These are phyloP conservation scores for Podospora pseudocomata DNA, from an alignment of 495 filamentous ascomycete species.

Conservation along the genomic window DNA sequence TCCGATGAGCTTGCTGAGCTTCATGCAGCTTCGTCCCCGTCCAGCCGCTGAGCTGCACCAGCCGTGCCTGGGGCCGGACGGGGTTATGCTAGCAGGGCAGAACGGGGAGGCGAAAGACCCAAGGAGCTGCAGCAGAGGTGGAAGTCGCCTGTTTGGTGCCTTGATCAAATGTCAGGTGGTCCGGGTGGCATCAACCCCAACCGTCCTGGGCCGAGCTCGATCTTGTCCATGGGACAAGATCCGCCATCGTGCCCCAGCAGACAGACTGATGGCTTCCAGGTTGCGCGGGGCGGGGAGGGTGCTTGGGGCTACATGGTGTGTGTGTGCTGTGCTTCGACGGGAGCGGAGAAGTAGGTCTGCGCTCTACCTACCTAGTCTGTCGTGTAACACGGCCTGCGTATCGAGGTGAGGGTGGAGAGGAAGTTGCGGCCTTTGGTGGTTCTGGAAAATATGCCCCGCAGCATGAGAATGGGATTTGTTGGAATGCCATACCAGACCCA, in stretches of 20 bases:
- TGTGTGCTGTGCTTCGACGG: neutral
- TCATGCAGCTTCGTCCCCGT: slow-evolving; percentile 10
- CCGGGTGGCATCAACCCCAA: neutral
- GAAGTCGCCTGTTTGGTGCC: slow-evolving; percentile 1
- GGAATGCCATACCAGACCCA: neutral
- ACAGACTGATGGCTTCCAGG: too few species aligned
- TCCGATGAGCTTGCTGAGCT: slow-evolving; percentile 11
- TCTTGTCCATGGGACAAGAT: neutral
- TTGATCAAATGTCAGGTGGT: neutral
- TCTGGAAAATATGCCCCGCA: neutral
- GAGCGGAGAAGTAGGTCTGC: neutral
- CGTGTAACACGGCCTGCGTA: neutral
- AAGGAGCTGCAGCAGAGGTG: neutral
- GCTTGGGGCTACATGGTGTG: neutral
- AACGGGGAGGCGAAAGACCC: neutral
- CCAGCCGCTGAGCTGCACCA: neutral
- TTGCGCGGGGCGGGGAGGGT: too few species aligned
- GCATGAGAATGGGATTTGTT: neutral
- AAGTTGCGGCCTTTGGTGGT: neutral
- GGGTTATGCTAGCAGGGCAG: neutral
- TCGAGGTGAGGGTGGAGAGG: neutral
- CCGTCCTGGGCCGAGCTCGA: slow-evolving; percentile 2
- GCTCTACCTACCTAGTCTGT: neutral
- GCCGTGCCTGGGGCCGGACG: neutral
- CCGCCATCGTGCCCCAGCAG: neutral